Conservation (phyloP, 2,329 filamentous ascomycete species). For the Nemania serpens region DNA sequence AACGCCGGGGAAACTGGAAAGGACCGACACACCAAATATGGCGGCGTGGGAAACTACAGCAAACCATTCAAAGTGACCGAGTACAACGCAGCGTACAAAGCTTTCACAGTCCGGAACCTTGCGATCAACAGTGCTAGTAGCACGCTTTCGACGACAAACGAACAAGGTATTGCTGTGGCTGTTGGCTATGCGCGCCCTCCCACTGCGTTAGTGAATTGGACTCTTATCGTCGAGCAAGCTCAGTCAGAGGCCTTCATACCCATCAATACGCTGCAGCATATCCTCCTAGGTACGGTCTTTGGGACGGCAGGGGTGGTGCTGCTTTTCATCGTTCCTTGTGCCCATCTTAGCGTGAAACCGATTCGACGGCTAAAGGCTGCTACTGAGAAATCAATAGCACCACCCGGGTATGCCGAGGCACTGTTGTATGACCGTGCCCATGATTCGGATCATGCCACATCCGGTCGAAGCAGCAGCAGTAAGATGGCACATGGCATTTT, state of each 20-base stretch:
- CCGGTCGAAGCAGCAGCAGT: conserved; percentile 31
- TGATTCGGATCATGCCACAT: conserved; percentile 45
- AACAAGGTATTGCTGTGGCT: conserved; percentile 70
- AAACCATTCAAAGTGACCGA: conserved; percentile 60
- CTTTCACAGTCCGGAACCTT: conserved; percentile 57
- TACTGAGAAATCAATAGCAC: conserved; percentile 73
- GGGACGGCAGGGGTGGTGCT: conserved; percentile 76
- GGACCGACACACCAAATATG: conserved; percentile 56
- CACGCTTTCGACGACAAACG: conserved; percentile 71
- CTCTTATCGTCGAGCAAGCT: conserved; percentile 77
- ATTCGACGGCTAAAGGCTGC: conserved; percentile 77
- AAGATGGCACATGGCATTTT: conserved; percentile 52
- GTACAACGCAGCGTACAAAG: conserved; percentile 67
- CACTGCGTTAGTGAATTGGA: conserved; percentile 76
- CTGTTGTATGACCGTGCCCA: conserved; percentile 47
- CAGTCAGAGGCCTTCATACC: conserved; percentile 75
- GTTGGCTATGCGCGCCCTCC: conserved; percentile 78
- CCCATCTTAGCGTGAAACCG: conserved; percentile 80
- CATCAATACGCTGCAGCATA: conserved; percentile 74
- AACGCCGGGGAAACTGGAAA: conserved; percentile 43
- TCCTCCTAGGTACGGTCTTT: conserved; percentile 84
- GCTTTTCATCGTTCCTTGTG: conserved; percentile 74
- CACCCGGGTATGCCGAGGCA: conserved; percentile 62
- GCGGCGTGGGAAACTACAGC: conserved; percentile 48
- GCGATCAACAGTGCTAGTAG: conserved; percentile 70